These are phyloP conservation scores for Acer negundo DNA, from an alignment of 345 rosid genomes.

Conservation along the genomic window DNA sequence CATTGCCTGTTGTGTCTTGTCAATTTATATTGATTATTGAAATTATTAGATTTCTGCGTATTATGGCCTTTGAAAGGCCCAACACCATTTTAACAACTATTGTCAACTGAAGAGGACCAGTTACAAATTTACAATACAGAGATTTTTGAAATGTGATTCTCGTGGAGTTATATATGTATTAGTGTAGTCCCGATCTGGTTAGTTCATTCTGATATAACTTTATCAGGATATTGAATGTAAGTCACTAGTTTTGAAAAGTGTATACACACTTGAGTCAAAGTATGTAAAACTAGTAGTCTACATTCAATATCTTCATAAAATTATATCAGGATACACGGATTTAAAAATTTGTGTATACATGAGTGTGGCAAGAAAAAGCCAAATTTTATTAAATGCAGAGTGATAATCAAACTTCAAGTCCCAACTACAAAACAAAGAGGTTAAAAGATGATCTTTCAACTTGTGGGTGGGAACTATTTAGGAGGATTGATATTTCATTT, in stretches of 20 bases:
- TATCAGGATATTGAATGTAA: no score
- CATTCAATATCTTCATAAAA: no score
- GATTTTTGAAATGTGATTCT: background rate
- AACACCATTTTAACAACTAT: background rate
- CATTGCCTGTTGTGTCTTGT: background rate
- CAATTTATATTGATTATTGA: background rate
- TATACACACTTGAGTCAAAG: no score
- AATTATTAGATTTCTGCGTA: no score
- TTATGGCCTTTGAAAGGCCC: background rate
- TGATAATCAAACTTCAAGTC: background rate
- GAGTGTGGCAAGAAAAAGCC: background rate
- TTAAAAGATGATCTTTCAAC: background rate
- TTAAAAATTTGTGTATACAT: no score
- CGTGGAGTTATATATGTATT: no score
- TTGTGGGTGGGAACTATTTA: background rate
- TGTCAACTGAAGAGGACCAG: background rate
- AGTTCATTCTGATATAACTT: no score
- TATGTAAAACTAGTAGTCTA: no score
- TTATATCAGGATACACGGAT: no score
- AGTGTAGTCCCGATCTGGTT: no score
- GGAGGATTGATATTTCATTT: background rate
- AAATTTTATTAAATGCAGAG: background rate
- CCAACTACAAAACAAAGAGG: constrained; percentile 1
- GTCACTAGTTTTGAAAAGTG: no score
- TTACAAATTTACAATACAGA: background rate